phyloP scores from a whole-genome alignment of 352 stramenopile species.

The Pythium sp. region DNA sequence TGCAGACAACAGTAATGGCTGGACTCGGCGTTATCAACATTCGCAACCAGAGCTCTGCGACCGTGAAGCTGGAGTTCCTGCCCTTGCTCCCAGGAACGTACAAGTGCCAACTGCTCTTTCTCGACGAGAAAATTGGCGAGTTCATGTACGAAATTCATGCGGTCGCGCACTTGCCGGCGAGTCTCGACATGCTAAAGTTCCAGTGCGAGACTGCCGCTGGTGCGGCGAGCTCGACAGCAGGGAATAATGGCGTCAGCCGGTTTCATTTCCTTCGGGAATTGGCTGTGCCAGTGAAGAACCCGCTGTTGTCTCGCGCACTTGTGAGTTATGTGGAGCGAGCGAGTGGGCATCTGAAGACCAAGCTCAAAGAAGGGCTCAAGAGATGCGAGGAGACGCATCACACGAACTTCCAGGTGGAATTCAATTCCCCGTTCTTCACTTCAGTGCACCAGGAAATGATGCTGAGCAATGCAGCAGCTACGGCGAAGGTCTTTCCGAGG shows the following conservation, averaged over 20 bases:
- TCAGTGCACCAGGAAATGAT: slow-evolving; percentile 55
- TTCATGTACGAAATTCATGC: slow-evolving; percentile 92
- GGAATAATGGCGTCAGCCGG: slow-evolving; percentile 12
- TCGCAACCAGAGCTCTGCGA: slow-evolving; percentile 48
- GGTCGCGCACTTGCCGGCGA: slow-evolving; percentile 70
- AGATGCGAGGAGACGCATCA: slow-evolving; percentile 75
- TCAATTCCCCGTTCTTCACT: slow-evolving; percentile 89
- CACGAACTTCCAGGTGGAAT: slow-evolving; percentile 58
- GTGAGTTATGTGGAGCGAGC: slow-evolving; percentile 60
- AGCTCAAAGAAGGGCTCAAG: slow-evolving; percentile 76
- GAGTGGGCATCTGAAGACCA: slow-evolving; percentile 62
- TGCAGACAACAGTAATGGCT: slow-evolving; percentile 12
- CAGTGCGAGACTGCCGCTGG: slow-evolving; percentile 51
- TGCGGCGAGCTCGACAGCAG: slow-evolving; percentile 6
- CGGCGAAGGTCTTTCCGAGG: slow-evolving; percentile 4
- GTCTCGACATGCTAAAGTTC: slow-evolving; percentile 77
- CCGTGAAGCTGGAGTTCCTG: slow-evolving; percentile 87
- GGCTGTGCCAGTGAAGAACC: slow-evolving; percentile 80
- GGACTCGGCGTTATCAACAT: slow-evolving; percentile 35
- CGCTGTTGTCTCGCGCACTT: slow-evolving; percentile 70
- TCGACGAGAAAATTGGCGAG: slow-evolving; percentile 92
- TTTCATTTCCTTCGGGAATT: slow-evolving; percentile 74
- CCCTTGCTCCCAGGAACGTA: slow-evolving; percentile 87
- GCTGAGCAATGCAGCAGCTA: slow-evolving; percentile 21
- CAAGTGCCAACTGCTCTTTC: slow-evolving; percentile 87